These are phyloP conservation scores for Leishmania tarentolae DNA, from an alignment of 208 protist species.

Conservation along the genomic window DNA sequence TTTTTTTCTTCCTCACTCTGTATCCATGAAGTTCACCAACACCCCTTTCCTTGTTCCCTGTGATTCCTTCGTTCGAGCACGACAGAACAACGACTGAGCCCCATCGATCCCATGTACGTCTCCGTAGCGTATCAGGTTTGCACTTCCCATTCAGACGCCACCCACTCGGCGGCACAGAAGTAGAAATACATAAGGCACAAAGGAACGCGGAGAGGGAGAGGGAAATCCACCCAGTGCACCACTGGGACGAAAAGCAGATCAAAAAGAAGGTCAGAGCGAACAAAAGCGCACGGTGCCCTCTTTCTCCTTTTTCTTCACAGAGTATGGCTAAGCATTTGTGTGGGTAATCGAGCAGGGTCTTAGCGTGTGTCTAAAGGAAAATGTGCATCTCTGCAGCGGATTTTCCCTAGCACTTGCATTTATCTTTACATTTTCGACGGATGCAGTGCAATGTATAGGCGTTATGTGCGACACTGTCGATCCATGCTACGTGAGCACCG, in stretches of 20 bases:
- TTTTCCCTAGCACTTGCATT: not conserved
- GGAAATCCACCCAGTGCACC: not conserved
- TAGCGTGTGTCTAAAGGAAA: slow-evolving; percentile 7
- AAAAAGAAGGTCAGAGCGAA: not conserved
- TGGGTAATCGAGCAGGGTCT: no score
- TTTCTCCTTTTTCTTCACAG: not conserved
- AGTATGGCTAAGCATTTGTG: not conserved
- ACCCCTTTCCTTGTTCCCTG: not conserved
- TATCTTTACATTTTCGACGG: not conserved
- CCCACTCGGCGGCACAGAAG: not conserved
- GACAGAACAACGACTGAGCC: not conserved
- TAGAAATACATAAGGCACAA: slow-evolving; percentile 6
- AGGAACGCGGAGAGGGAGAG: not conserved
- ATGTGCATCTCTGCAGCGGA: slow-evolving; percentile 12
- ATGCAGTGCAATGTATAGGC: not conserved
- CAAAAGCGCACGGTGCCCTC: not conserved
- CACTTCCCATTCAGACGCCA: slow-evolving; percentile 1
- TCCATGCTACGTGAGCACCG: slow-evolving; percentile 5
- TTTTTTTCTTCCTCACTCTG: no score
- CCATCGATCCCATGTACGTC: slow-evolving; percentile 4
- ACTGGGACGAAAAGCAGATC: slow-evolving; percentile 10
- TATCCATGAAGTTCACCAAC: not conserved
- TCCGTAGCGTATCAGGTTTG: slow-evolving; percentile 8
- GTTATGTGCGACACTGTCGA: not conserved
- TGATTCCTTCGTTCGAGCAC: not conserved